Evolutionary conservation across 768 basidiomycete genomes (phyloP).

Genomic region (Paxillus rubicundulus): DNA sequence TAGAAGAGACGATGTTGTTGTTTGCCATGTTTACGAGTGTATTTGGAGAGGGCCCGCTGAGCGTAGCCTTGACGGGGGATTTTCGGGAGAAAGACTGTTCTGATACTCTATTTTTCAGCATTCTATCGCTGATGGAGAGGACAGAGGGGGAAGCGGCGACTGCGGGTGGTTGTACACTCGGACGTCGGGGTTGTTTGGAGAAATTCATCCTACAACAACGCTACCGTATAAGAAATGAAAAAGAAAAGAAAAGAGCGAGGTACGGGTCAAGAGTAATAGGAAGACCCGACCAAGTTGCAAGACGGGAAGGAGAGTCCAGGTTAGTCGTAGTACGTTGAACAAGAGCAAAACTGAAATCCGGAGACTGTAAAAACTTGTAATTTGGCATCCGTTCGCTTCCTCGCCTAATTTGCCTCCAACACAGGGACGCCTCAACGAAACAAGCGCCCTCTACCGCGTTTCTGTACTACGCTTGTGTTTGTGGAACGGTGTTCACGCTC

Average conservation of each 20-base stretch:
- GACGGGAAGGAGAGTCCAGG: background rate
- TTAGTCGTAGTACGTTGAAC: background rate
- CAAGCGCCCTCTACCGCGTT: no score
- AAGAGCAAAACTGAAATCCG: background rate
- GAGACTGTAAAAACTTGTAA: background rate
- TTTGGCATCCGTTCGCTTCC: background rate
- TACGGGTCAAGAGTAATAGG: background rate
- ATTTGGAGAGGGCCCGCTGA: constrained; percentile 6
- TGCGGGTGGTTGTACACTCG: constrained; percentile 20
- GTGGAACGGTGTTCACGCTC: background rate
- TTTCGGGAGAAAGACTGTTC: constrained; percentile 44
- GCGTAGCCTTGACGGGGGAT: constrained; percentile 16
- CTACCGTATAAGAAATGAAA: constrained; percentile 4
- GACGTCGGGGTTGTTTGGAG: constrained; percentile 15
- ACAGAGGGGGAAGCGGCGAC: constrained; percentile 37
- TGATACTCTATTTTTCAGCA: constrained; percentile 47
- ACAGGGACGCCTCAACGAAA: background rate
- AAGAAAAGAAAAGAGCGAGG: constrained; percentile 2
- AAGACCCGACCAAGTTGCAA: background rate
- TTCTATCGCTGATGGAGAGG: constrained; percentile 38
- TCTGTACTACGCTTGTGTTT: background rate
- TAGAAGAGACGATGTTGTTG: constrained; percentile 20
- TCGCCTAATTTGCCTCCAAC: background rate
- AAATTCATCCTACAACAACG: constrained; percentile 18
- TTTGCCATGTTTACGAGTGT: constrained; percentile 14